Evolutionary conservation across 805 yeast species (phyloP), one percentile per base, ranked within the genome.

Genomic region (Schizosaccharomyces japonicus): DNA sequence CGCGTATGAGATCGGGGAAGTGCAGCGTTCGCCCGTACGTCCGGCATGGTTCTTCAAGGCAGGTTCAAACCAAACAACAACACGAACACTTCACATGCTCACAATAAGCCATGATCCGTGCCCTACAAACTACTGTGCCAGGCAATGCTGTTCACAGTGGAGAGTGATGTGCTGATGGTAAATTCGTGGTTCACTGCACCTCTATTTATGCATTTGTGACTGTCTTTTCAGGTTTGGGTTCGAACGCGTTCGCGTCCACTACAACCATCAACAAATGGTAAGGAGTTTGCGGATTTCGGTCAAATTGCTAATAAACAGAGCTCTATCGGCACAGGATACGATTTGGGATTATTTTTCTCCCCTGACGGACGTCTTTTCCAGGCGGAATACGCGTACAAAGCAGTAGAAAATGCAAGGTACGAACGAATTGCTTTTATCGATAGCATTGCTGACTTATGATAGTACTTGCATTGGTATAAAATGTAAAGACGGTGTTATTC

Each of bases 241-340:
- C n/a, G n/a, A n/a, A n/a, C n/a, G n/a, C n/a, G n/a, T n/a, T n/a
- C n/a, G n/a, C n/a, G 23, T 19, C 42, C 23, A 36, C 42, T 15
- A 17, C 17, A 13, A 36, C 17, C 42, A 36, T 36, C 17, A 36
- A 27, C 42, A 36, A 36, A 36, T 36, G 42, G 42, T 36, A 36
- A 36, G 42, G 17, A 19, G 26, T 11, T n/a, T n/a, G 13, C 13
- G 11, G 2, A 23, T 3, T 17, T 36, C 8, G 5, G 8, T 6
- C 17, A 6, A 19, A 13, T 19, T 13, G 15, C 23, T 44, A 28
- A 48, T 62, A 87, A 80, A 15, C 23, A 42, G 46, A 42, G 46
- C 34, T 90, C 98, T 44, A 85, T 90, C 56, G 99, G 99, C 56
- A 90, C 99, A 27, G 99, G 99, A 17, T 90, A 90, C 75, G 99